Evolutionary conservation across 208 protist species (phyloP).

Genomic region (Novymonas esmeraldas): DNA sequence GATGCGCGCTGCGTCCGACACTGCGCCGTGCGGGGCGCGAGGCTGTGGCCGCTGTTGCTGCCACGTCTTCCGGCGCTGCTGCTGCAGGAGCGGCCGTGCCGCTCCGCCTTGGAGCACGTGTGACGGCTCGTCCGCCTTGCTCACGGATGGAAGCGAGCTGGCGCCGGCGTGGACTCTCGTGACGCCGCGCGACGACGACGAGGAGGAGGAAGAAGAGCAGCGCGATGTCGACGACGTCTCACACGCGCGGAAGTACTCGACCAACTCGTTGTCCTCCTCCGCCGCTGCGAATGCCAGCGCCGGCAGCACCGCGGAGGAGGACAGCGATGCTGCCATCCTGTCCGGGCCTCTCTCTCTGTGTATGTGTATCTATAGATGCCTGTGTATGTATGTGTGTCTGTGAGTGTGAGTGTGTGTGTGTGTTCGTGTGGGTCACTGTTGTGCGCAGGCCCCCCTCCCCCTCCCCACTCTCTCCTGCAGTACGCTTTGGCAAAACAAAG

Average conservation of each 20-base stretch:
- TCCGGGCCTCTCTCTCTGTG: slow-evolving; percentile 2
- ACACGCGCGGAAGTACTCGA: slow-evolving; percentile 65
- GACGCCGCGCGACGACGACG: slow-evolving; percentile 3
- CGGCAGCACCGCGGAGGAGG: background rate
- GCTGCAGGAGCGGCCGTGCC: slow-evolving; percentile 20
- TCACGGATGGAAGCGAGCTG: background rate
- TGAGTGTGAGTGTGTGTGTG: background rate
- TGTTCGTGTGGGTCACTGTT: background rate
- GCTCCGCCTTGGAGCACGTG: slow-evolving; percentile 17
- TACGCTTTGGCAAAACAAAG: no score
- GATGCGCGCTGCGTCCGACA: background rate
- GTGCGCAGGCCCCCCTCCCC: background rate
- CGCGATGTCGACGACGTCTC: slow-evolving; percentile 9
- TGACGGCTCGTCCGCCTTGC: background rate
- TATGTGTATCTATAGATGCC: no score
- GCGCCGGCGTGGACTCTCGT: background rate
- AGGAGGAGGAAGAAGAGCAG: slow-evolving; percentile 8
- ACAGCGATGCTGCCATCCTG: slow-evolving; percentile 2
- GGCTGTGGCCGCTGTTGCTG: no score
- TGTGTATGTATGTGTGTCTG: background rate
- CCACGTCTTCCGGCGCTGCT: no score
- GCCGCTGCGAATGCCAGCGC: background rate
- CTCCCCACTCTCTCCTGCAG: no score
- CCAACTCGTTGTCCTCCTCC: slow-evolving; percentile 31
- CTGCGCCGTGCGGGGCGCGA: background rate